Conservation (phyloP, 345 rosid species). For the Syzygium grande region DNA sequence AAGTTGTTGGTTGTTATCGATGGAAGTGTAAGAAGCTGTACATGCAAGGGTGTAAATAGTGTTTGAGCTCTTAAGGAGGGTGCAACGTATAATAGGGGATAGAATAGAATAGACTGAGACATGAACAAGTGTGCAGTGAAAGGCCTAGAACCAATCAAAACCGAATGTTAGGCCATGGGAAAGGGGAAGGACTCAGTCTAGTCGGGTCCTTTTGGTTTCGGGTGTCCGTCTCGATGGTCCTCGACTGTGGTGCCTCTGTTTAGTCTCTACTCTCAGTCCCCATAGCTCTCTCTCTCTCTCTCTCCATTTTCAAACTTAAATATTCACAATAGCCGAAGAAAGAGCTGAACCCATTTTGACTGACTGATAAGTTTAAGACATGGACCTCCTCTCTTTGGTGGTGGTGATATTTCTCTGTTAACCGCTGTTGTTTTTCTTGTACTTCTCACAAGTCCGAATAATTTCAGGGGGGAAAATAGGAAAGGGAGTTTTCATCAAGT, state of each 20-base stretch:
- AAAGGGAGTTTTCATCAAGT: background rate
- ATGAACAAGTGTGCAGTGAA: background rate
- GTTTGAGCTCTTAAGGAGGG: background rate
- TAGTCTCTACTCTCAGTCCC: background rate
- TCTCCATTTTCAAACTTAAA: background rate
- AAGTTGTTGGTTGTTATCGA: background rate
- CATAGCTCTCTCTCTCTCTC: background rate
- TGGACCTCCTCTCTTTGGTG: background rate
- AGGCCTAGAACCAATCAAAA: background rate
- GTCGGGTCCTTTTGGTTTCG: background rate
- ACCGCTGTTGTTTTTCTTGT: background rate
- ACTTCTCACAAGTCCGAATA: background rate
- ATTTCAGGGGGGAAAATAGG: background rate
- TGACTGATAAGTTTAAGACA: background rate
- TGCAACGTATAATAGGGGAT: background rate
- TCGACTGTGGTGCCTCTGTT: conserved; percentile 20
- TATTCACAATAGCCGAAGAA: background rate
- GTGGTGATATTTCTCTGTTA: background rate
- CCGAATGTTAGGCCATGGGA: conserved; percentile 1
- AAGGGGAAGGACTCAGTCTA: background rate
- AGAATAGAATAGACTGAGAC: background rate
- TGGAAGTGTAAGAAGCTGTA: background rate
- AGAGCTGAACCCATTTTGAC: background rate
- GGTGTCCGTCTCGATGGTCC: conserved; percentile 42
- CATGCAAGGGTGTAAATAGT: background rate